Percentiles rank a stretch among this genome's conserved stretches.
Conservation (phyloP, 108 stramenopile genomes). For the Cyclotella sp. region DNA sequence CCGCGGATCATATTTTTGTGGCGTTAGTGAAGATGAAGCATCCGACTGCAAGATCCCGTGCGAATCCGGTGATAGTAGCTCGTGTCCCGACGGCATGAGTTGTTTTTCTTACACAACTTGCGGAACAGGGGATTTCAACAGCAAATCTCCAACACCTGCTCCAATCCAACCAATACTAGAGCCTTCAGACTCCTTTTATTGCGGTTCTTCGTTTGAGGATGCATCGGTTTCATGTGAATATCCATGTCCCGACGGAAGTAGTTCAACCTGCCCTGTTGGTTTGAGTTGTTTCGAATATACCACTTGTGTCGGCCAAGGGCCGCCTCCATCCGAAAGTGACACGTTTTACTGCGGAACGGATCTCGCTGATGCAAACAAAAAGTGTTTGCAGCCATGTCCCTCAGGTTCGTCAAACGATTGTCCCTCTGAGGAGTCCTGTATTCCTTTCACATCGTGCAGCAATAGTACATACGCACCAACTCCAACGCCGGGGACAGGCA, state of each 20-base stretch:
- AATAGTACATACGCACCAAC: conserved; percentile 8
- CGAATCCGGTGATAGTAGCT: conserved; percentile 63
- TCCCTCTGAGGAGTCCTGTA: conserved; percentile 66
- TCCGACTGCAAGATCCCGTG: conserved; percentile 66
- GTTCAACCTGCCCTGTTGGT: conserved; percentile 27
- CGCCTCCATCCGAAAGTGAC: conserved; percentile 22
- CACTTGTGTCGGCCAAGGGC: conserved; percentile 31
- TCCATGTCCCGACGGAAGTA: conserved; percentile 39
- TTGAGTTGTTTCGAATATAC: conserved; percentile 49
- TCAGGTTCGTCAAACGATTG: conserved; percentile 71
- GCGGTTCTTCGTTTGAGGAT: conserved; percentile 42
- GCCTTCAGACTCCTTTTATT: conserved; percentile 47
- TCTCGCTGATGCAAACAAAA: conserved; percentile 75
- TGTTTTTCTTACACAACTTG: conserved; percentile 89
- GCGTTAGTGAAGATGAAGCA: conserved; percentile 44
- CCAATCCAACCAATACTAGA: conserved; percentile 15
- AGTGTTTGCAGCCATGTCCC: conserved; percentile 75
- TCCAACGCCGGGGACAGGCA: neutral
- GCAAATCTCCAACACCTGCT: conserved; percentile 35
- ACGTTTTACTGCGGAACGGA: conserved; percentile 72
- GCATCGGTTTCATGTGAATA: conserved; percentile 35
- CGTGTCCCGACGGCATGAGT: conserved; percentile 75
- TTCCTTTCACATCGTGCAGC: conserved; percentile 54
- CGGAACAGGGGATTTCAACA: conserved; percentile 54
- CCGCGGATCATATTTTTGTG: conserved; percentile 51